These are phyloP conservation scores for Macrolepiota albuminosa DNA, from an alignment of 768 basidiomycete genomes.

Conservation along the genomic window DNA sequence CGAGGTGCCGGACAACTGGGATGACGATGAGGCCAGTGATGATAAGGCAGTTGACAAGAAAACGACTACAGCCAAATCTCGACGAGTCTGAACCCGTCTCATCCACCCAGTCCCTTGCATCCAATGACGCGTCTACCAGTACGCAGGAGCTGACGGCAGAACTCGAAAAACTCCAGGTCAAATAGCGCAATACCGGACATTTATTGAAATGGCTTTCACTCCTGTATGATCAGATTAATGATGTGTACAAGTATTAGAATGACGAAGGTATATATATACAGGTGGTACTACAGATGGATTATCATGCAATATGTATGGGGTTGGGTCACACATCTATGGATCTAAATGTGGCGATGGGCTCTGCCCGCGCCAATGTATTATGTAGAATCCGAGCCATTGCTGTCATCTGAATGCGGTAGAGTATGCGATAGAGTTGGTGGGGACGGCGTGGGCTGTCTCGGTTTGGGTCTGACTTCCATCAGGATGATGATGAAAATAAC, in stretches of 20 bases:
- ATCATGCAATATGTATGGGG: constrained; percentile 27
- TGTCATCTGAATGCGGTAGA: constrained; percentile 26
- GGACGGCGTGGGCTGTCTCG: constrained; percentile 25
- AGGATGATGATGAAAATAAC: constrained; percentile 62
- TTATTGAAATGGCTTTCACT: constrained; percentile 1
- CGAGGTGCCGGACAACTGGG: constrained; percentile 75
- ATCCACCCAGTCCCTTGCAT: background rate
- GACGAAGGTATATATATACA: constrained; percentile 22
- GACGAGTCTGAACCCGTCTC: constrained; percentile 1
- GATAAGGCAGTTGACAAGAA: constrained; percentile 4
- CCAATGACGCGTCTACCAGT: constrained; percentile 12
- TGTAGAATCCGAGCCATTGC: constrained; percentile 29
- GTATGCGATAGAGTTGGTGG: constrained; percentile 11
- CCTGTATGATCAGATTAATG: constrained; percentile 12
- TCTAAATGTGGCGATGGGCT: constrained; percentile 6
- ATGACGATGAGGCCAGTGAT: constrained; percentile 59
- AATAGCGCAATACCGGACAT: constrained; percentile 24
- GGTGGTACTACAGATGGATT: constrained; percentile 34
- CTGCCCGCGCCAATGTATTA: constrained; percentile 12
- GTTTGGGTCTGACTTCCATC: constrained; percentile 61
- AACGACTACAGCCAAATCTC: background rate
- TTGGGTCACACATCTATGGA: constrained; percentile 7
- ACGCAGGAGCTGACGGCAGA: constrained; percentile 37
- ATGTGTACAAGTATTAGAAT: constrained; percentile 12
- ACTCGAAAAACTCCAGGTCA: constrained; percentile 55